A percentile compares a stretch with the other conserved stretches of the same genome.
phyloP scores from a whole-genome alignment of 2,329 filamentous ascomycete genomes.

The Talaromyces sp. region DNA sequence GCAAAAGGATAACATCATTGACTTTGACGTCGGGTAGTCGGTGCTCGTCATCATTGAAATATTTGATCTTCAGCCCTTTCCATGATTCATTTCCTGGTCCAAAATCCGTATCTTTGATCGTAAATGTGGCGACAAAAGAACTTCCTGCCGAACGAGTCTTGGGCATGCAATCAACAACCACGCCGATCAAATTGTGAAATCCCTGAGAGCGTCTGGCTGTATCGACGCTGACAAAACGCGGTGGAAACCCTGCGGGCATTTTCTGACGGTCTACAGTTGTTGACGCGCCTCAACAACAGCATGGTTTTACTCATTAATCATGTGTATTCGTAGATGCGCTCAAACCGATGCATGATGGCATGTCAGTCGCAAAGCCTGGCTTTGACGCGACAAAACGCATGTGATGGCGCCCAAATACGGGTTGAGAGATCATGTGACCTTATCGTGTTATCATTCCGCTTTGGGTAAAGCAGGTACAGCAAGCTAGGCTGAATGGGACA shows the following conservation, averaged over 20 bases:
- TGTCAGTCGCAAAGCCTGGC: not conserved
- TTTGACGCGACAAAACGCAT: not conserved
- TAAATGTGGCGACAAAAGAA: slow-evolving; percentile 62
- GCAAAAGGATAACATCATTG: slow-evolving; percentile 65
- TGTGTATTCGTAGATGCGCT: not conserved
- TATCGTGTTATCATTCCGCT: not conserved
- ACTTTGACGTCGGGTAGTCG: slow-evolving; percentile 45
- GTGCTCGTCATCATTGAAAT: slow-evolving; percentile 55
- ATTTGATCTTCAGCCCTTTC: slow-evolving; percentile 51
- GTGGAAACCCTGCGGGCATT: slow-evolving; percentile 32
- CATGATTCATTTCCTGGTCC: slow-evolving; percentile 33
- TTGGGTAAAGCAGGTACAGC: not conserved
- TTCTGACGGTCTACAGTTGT: not conserved
- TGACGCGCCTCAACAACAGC: not conserved
- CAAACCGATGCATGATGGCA: no score
- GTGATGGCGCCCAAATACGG: not conserved
- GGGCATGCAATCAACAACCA: slow-evolving; percentile 63
- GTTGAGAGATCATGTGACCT: not conserved
- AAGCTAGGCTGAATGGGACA: not conserved
- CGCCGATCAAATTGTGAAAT: slow-evolving; percentile 61
- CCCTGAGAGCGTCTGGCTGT: slow-evolving; percentile 38
- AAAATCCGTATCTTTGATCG: slow-evolving; percentile 57
- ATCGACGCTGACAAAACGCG: slow-evolving; percentile 47
- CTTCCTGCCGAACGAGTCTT: slow-evolving; percentile 50
- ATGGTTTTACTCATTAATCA: not conserved